These are phyloP conservation scores for Penicillium palitans DNA, from an alignment of 2,329 filamentous ascomycete species.

Conservation along the genomic window DNA sequence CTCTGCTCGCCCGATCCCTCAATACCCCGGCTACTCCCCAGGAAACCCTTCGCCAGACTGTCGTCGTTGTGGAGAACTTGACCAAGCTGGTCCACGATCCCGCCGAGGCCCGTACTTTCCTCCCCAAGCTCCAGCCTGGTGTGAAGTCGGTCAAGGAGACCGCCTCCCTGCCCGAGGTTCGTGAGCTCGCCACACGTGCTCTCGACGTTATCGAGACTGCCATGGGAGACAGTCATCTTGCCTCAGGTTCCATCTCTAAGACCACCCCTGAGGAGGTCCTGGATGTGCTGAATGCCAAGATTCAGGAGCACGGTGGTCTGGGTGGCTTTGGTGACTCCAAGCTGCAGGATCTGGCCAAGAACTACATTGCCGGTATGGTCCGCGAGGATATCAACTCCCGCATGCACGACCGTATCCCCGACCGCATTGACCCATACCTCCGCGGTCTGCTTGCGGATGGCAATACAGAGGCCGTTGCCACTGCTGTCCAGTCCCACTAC, in stretches of 20 bases:
- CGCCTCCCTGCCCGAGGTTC: constrained; percentile 90
- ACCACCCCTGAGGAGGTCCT: constrained; percentile 69
- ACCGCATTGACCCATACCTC: constrained; percentile 72
- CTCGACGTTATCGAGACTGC: constrained; percentile 87
- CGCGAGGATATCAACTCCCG: constrained; percentile 85
- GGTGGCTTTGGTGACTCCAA: constrained; percentile 61
- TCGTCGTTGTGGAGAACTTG: constrained; percentile 95
- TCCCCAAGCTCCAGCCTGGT: constrained; percentile 92
- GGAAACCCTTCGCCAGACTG: constrained; percentile 91
- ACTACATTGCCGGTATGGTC: constrained; percentile 80
- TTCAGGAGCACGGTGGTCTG: constrained; percentile 68
- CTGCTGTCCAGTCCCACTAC: constrained; percentile 74
- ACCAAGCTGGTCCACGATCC: constrained; percentile 97
- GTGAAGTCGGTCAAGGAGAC: constrained; percentile 84
- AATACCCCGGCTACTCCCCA: constrained; percentile 89
- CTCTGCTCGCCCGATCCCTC: constrained; percentile 87
- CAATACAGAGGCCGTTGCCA: constrained; percentile 65
- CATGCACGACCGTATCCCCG: constrained; percentile 69
- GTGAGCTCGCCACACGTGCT: constrained; percentile 81
- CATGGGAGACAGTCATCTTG: constrained; percentile 69
- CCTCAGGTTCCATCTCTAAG: constrained; percentile 60
- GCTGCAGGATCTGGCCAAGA: constrained; percentile 66
- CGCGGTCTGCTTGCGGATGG: constrained; percentile 65
- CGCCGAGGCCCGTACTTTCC: constrained; percentile 88
- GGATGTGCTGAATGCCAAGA: constrained; percentile 71